These are phyloP conservation scores for Zasmidium citrigriseum DNA, from an alignment of 2,329 filamentous ascomycete species.

Conservation along the genomic window DNA sequence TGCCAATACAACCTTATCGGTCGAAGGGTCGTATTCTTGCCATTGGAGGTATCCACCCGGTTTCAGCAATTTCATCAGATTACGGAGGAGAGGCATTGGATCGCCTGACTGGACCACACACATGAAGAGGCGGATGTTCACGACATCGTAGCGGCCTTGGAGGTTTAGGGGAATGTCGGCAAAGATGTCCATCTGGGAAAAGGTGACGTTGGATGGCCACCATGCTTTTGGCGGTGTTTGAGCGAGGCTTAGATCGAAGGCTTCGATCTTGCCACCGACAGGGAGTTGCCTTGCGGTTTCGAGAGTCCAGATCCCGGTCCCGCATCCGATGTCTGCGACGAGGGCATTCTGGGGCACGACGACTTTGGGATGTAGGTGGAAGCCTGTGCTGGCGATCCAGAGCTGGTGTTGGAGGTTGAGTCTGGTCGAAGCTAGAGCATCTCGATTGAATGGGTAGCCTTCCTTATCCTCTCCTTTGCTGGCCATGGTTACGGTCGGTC, in stretches of 20 bases:
- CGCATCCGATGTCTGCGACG: conserved; percentile 22
- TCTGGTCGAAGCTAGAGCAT: conserved; percentile 19
- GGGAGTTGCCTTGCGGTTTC: conserved; percentile 2
- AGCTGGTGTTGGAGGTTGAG: conserved; percentile 36
- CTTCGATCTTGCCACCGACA: conserved; percentile 17
- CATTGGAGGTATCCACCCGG: conserved; percentile 28
- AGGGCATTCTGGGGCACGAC: conserved; percentile 6
- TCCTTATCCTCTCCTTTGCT: background rate
- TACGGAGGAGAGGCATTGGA: conserved; percentile 20
- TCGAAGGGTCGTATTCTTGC: conserved; percentile 22
- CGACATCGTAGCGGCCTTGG: conserved; percentile 22
- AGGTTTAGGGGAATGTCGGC: conserved; percentile 7
- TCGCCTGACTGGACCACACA: conserved; percentile 21
- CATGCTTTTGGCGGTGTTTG: conserved; percentile 19
- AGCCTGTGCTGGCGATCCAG: conserved; percentile 31
- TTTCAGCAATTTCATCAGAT: conserved; percentile 23
- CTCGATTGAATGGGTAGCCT: conserved; percentile 19
- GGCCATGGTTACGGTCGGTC: background rate
- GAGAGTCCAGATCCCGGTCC: conserved; percentile 24
- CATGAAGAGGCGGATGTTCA: conserved; percentile 26
- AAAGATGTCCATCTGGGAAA: conserved; percentile 22
- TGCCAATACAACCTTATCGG: conserved; percentile 10
- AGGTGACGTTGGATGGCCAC: conserved; percentile 21
- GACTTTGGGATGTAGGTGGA: conserved; percentile 32
- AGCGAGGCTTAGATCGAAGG: conserved; percentile 25